phyloP scores from a whole-genome alignment of 2,329 filamentous ascomycete genomes.

The Geosmithia putterillii region DNA sequence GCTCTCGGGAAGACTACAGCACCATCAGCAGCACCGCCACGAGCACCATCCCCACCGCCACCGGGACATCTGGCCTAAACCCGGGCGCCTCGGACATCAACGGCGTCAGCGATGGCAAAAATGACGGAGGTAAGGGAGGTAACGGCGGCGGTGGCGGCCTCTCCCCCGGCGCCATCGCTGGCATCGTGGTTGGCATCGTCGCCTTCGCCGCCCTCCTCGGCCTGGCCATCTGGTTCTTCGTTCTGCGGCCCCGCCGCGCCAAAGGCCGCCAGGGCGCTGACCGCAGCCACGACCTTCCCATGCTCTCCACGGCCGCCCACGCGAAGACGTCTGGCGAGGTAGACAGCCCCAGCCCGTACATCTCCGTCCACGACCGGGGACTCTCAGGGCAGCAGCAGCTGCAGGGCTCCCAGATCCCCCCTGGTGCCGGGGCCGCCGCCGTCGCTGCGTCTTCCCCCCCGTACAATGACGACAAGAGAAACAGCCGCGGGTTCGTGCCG shows the following conservation, averaged over 20 bases:
- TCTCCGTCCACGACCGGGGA: too few species aligned
- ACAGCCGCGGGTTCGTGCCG: too few species aligned
- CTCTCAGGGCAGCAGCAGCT: constrained; percentile 17
- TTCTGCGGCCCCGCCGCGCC: constrained; percentile 24
- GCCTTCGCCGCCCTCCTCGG: constrained; percentile 25
- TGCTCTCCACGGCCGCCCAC: constrained; percentile 7
- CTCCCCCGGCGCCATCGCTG: constrained; percentile 29
- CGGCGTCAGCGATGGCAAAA: not conserved
- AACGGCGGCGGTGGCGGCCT: constrained; percentile 14
- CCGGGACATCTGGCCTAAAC: too few species aligned
- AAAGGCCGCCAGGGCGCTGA: too few species aligned
- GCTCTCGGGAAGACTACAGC: not conserved
- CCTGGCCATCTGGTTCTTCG: constrained; percentile 27
- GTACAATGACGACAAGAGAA: too few species aligned
- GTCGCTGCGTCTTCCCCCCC: too few species aligned
- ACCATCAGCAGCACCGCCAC: not conserved
- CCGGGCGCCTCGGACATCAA: not conserved
- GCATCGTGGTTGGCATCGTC: constrained; percentile 29
- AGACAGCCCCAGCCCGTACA: constrained; percentile 23
- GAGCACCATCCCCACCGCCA: constrained; percentile 3
- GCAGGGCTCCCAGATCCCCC: constrained; percentile 8
- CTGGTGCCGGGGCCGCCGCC: not conserved
- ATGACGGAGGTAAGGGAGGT: not conserved
- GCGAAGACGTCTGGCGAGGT: constrained; percentile 32
- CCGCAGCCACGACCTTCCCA: constrained; percentile 8